phyloP scores from a whole-genome alignment of 192 early-diverging fungal species.

The Chytriomyces hyalinus region DNA sequence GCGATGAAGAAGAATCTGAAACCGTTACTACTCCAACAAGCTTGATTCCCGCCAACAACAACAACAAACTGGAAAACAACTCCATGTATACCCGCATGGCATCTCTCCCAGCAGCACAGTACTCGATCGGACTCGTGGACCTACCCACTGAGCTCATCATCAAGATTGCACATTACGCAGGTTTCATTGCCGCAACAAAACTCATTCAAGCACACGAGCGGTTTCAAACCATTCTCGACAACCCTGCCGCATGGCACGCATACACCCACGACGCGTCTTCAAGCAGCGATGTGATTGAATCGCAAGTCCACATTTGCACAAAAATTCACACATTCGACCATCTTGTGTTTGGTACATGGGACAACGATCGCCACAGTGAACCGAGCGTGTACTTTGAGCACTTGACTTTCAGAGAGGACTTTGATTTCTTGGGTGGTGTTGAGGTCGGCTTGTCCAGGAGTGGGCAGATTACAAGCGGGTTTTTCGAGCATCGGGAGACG shows the following conservation, averaged over 20 bases:
- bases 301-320: conserved; percentile 42
- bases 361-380: conserved; percentile 5
- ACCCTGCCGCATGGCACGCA: conserved; percentile 38
- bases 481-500: conserved; percentile 54
- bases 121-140: neutral
- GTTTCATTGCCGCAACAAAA: conserved; percentile 42
- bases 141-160: conserved; percentile 52
- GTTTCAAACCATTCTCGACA: conserved; percentile 33
- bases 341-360: conserved; percentile 56
- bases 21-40: too few relatives aligned
- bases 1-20: too few relatives aligned
- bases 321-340: conserved; percentile 54
- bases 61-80: too few relatives aligned
- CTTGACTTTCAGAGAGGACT: conserved; percentile 47
- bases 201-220: conserved; percentile 37
- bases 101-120: neutral
- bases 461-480: conserved; percentile 29
- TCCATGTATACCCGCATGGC: too few relatives aligned
- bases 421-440: conserved; percentile 56
- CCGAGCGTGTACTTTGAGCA: conserved; percentile 49
- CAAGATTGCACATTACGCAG: conserved; percentile 45
- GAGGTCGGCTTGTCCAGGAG: conserved; percentile 15
- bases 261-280: conserved; percentile 23
- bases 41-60: too few relatives aligned
- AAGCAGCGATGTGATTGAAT: conserved; percentile 44